A percentile compares a stretch with the other conserved stretches of the same genome.
Conservation (phyloP, 176 grass and related monocot genomes). For the Bromus sterilis region DNA sequence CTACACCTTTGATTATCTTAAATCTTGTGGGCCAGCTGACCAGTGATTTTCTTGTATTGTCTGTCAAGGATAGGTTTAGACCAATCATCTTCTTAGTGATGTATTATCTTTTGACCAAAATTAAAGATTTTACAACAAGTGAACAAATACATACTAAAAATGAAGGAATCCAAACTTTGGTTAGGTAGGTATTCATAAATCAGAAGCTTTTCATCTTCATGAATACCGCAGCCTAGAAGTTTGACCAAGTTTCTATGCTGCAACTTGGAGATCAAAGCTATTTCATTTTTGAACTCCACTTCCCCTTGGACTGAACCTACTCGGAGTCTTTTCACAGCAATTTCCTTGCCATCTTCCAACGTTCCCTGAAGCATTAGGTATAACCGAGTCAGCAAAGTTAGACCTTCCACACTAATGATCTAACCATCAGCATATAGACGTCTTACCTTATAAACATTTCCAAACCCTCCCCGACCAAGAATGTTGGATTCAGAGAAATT, state of each 20-base stretch:
- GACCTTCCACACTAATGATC: no score
- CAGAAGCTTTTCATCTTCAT: constrained; percentile 30
- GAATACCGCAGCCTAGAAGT: constrained; percentile 32
- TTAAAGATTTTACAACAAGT: neutral
- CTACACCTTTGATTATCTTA: constrained; percentile 47
- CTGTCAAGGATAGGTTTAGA: neutral
- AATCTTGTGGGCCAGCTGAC: constrained; percentile 47
- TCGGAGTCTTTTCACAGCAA: constrained; percentile 30
- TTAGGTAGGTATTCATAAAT: constrained; percentile 46
- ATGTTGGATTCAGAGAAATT: constrained; percentile 42
- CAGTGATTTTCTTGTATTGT: constrained; percentile 7
- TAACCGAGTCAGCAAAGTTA: no score
- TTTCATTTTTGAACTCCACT: constrained; percentile 48
- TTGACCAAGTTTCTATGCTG: constrained; percentile 48
- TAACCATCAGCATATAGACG: neutral
- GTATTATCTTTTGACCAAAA: neutral
- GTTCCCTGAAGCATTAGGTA: constrained; percentile 18
- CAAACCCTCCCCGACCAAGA: constrained; percentile 63
- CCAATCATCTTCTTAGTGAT: neutral
- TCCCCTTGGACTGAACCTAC: constrained; percentile 32
- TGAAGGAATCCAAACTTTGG: constrained; percentile 45
- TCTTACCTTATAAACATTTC: constrained; percentile 55
- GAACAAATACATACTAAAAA: constrained; percentile 31
- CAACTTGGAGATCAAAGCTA: constrained; percentile 23
- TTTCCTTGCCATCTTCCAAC: constrained; percentile 6